Base-by-base conservation (phyloP, 139 green algal species). In the Diplosphaera chodatii region DNA sequence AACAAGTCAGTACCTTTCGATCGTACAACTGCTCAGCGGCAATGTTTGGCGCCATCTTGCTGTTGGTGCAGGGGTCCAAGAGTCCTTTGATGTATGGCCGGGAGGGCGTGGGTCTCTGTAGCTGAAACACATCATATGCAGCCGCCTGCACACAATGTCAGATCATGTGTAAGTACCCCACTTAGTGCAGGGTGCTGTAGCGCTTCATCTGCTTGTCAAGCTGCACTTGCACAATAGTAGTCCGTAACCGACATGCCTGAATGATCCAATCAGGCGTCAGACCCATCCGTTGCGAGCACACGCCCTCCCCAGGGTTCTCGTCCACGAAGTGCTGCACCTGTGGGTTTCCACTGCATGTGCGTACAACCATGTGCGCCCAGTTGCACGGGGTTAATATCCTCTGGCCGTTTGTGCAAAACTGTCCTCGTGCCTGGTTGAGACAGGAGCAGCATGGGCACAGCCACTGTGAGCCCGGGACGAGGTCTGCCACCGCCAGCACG, bases 31-130 rank as follows among this genome's bases (percentile, higher is more conserved):
- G 72, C 73, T 96, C 87, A 0, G 91, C 91, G 3, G 91, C 90
- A 55, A 96, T 94, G 83, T 96, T 96, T n/a, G 91, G 89, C 25
- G 81, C 78, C 10, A 79, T 29, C 75, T 86, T 74, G 62, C 73
- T 84, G 83, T 95, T 95, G 75, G 89, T 93, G 85, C 90, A 95
- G 21, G 91, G 91, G 80, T 96, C 91, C 41, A 95, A 83, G 70
- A 96, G 77, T 6, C 79, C 79, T 6, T 71, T 70, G 68, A 96
- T 93, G 78, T 74, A 91, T 0, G 90, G 85, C 55, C 65, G 40
- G 37, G 83, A 68, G 1, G 79, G 40, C 0, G 82, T 89, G 6
- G 91, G 91, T 10, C 67, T 71, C 66, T 80, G 4, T 67, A 88
- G 72, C 33, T 68, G 32, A 32, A 90, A 85, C 48, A 91, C 80